These are phyloP conservation scores for Aquilaria sinensis DNA, from an alignment of 345 rosid species.

Conservation along the genomic window DNA sequence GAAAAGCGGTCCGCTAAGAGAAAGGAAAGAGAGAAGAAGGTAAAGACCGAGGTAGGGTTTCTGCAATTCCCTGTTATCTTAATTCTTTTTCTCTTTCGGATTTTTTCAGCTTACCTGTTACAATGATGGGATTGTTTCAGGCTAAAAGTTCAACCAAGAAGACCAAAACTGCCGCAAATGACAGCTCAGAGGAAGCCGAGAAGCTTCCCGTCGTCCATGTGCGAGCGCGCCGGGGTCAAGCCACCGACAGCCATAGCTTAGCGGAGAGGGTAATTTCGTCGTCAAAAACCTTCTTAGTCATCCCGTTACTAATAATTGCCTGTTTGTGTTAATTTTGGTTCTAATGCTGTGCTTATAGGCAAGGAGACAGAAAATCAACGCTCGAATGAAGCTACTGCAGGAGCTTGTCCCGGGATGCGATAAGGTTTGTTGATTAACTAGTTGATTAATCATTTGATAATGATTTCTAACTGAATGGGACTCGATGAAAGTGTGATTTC, in stretches of 20 bases:
- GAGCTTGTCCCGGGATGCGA: slow-evolving; percentile 85
- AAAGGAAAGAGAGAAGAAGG: slow-evolving; percentile 59
- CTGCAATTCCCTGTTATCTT: neutral
- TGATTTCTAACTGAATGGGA: slow-evolving; percentile 14
- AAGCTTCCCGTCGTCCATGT: slow-evolving; percentile 71
- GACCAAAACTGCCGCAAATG: slow-evolving; percentile 30
- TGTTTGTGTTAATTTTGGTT: slow-evolving; percentile 10
- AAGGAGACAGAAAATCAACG: slow-evolving; percentile 73
- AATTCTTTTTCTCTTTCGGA: neutral
- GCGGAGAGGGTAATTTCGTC: slow-evolving; percentile 56
- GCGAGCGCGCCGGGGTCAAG: slow-evolving; percentile 78
- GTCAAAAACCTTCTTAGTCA: neutral
- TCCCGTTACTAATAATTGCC: too few relatives aligned
- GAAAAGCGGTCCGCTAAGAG: slow-evolving; percentile 31
- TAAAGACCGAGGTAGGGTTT: slow-evolving; percentile 14
- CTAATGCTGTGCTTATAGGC: slow-evolving; percentile 32
- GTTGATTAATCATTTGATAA: slow-evolving; percentile 39
- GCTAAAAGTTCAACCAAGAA: slow-evolving; percentile 58
- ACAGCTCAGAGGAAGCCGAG: slow-evolving; percentile 41
- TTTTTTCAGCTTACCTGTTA: slow-evolving; percentile 1
- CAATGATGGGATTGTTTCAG: slow-evolving; percentile 13
- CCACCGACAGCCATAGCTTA: slow-evolving; percentile 82
- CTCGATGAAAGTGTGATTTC: slow-evolving; percentile 24
- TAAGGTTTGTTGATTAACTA: slow-evolving; percentile 49
- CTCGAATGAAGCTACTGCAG: slow-evolving; percentile 70